A percentile compares a stretch with the other conserved stretches of the same genome.
Conservation (phyloP, 2,329 filamentous ascomycete species). For the Stemphylium vesicarium region DNA sequence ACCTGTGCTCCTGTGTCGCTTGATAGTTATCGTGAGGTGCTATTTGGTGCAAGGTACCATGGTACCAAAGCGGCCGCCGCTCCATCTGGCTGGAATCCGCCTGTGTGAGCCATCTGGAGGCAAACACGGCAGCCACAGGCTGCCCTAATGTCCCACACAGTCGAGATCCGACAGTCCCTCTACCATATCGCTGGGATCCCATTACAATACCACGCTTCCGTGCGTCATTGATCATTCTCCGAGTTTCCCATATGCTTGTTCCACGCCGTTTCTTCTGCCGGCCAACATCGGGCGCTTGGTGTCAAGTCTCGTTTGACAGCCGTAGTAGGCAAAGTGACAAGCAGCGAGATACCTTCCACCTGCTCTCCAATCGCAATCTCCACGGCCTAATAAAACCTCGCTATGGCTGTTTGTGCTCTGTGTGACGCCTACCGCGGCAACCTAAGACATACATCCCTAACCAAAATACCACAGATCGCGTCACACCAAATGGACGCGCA, state of each 20-base stretch:
- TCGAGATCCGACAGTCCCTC: constrained; percentile 24
- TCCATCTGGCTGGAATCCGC: constrained; percentile 33
- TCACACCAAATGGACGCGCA: constrained; percentile 25
- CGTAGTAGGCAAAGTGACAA: constrained; percentile 19
- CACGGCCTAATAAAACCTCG: constrained; percentile 3
- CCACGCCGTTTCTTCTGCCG: constrained; percentile 9
- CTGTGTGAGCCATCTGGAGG: constrained; percentile 26
- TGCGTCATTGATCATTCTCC: constrained; percentile 23
- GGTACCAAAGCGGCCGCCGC: constrained; percentile 7
- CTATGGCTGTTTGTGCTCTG: constrained; percentile 30
- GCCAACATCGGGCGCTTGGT: constrained; percentile 23
- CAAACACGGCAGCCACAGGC: constrained; percentile 40
- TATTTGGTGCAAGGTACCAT: constrained; percentile 37
- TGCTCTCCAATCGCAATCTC: not conserved
- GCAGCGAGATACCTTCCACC: constrained; percentile 13
- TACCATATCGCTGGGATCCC: constrained; percentile 28
- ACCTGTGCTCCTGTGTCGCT: constrained; percentile 31
- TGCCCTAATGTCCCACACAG: constrained; percentile 33
- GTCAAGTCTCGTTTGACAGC: constrained; percentile 25
- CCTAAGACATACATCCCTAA: constrained; percentile 35
- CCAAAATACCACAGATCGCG: constrained; percentile 24
- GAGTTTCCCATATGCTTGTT: constrained; percentile 14
- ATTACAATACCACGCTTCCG: constrained; percentile 6
- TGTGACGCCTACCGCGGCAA: constrained; percentile 32
- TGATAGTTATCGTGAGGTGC: constrained; percentile 40